A percentile compares a stretch with the other conserved stretches of the same genome.
Evolutionary conservation across 805 yeast genomes (phyloP).

Genomic region (Metschnikowia amazonensis): DNA sequence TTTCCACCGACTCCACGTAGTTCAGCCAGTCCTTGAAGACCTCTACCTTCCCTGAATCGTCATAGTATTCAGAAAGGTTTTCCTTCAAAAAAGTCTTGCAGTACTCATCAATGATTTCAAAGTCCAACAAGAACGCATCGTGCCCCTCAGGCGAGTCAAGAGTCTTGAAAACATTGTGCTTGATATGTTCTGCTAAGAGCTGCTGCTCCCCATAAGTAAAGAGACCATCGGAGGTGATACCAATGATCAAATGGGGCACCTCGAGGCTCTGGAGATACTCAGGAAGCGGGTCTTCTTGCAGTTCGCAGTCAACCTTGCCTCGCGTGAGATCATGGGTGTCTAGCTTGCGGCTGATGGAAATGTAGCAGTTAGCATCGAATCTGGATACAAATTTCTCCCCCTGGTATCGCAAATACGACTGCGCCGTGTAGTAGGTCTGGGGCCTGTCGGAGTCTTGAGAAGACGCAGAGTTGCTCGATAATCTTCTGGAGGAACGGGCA

Average conservation of each 20-base stretch:
- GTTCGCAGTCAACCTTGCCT: constrained; percentile 48
- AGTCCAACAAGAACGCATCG: constrained; percentile 92
- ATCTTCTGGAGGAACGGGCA: constrained; percentile 24
- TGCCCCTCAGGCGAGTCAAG: constrained; percentile 95
- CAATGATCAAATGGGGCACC: constrained; percentile 82
- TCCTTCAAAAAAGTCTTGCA: constrained; percentile 62
- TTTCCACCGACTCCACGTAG: constrained; percentile 33
- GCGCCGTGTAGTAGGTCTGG: constrained; percentile 83
- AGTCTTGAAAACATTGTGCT: constrained; percentile 61
- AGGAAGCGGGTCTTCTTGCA: constrained; percentile 28
- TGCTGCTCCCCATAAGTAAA: constrained; percentile 92
- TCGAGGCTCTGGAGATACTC: constrained; percentile 55
- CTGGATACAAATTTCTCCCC: constrained; percentile 85
- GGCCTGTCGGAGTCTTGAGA: constrained; percentile 26
- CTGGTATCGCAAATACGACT: constrained; percentile 89
- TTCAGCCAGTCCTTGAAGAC: constrained; percentile 41
- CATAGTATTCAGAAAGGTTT: constrained; percentile 57
- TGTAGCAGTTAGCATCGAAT: constrained; percentile 96
- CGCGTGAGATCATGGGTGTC: constrained; percentile 95
- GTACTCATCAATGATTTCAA: constrained; percentile 70
- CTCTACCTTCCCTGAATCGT: constrained; percentile 38
- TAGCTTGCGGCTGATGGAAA: constrained; percentile 85
- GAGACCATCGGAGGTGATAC: constrained; percentile 87
- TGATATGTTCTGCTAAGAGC: constrained; percentile 69
- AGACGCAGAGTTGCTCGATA: constrained; percentile 14